Conservation (phyloP, 495 filamentous ascomycete species). For the Trichoderma erinaceum region DNA sequence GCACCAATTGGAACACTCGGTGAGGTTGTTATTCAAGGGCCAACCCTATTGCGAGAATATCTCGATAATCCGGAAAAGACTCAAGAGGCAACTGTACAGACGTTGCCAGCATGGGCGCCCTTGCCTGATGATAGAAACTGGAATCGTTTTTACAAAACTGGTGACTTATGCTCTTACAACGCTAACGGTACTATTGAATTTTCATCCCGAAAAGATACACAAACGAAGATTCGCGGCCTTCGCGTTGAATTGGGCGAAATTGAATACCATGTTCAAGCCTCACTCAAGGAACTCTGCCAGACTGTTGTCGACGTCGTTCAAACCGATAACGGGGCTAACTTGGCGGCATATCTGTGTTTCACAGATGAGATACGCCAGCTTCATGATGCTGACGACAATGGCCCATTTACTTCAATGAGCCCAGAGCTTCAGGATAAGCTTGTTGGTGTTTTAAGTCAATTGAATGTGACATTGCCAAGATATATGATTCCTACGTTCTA, state of each 20-base stretch:
- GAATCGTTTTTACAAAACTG: slow-evolving; percentile 35
- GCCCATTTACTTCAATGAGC: slow-evolving; percentile 36
- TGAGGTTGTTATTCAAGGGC: slow-evolving; percentile 42
- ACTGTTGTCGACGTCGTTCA: slow-evolving; percentile 18
- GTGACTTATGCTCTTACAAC: slow-evolving; percentile 38
- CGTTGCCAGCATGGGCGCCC: neutral
- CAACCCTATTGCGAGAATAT: slow-evolving; percentile 33
- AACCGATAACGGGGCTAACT: slow-evolving; percentile 26
- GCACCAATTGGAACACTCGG: slow-evolving; percentile 42
- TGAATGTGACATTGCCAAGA: slow-evolving; percentile 29
- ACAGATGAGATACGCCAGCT: slow-evolving; percentile 24
- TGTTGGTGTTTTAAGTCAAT: slow-evolving; percentile 26
- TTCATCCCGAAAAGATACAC: slow-evolving; percentile 24
- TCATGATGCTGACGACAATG: slow-evolving; percentile 26
- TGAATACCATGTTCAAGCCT: slow-evolving; percentile 20
- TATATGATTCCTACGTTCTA: slow-evolving; percentile 56
- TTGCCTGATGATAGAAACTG: neutral
- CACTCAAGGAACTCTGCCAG: slow-evolving; percentile 19
- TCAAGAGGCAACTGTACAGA: slow-evolving; percentile 11
- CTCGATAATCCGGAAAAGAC: neutral
- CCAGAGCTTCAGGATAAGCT: slow-evolving; percentile 30
- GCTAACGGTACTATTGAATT: slow-evolving; percentile 42
- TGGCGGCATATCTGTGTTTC: slow-evolving; percentile 32
- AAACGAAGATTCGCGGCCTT: slow-evolving; percentile 36
- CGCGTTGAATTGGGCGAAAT: slow-evolving; percentile 40